Conservation (phyloP, 2,329 filamentous ascomycete genomes). For the Gremmenia infestans region DNA sequence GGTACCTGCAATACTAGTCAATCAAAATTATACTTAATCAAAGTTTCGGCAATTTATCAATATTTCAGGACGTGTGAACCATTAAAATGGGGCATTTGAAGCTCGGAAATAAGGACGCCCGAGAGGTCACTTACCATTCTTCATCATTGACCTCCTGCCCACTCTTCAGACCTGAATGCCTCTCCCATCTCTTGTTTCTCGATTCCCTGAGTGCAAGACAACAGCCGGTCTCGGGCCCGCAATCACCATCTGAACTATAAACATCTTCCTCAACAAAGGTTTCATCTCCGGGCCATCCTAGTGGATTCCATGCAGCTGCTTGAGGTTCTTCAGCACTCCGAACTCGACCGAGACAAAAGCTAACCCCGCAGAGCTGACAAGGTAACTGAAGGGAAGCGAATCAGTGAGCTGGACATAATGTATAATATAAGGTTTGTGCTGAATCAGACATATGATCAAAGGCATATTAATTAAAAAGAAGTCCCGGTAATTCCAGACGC, state of each 20-base stretch:
- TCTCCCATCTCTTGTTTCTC: not conserved
- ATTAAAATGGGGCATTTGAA: not conserved
- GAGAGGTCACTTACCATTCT: not conserved
- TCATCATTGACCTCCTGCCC: not conserved
- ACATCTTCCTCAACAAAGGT: not conserved
- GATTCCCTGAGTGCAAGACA: not conserved
- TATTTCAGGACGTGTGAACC: no score
- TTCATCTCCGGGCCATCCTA: not conserved
- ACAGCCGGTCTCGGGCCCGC: not conserved
- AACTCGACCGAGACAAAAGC: not conserved
- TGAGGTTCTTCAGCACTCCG: not conserved
- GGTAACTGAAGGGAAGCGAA: not conserved
- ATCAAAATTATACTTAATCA: no score
- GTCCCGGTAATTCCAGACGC: no score
- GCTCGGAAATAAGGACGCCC: not conserved
- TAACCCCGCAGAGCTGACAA: not conserved
- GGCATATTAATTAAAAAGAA: no score
- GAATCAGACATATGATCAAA: no score
- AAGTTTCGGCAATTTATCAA: no score
- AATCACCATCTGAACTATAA: not conserved
- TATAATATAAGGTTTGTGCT: no score
- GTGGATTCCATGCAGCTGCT: not conserved
- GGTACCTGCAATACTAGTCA: not conserved
- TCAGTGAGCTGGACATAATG: not conserved
- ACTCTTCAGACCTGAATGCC: not conserved